phyloP scores from a whole-genome alignment of 805 yeast genomes.

The Candida tammaniensis region DNA sequence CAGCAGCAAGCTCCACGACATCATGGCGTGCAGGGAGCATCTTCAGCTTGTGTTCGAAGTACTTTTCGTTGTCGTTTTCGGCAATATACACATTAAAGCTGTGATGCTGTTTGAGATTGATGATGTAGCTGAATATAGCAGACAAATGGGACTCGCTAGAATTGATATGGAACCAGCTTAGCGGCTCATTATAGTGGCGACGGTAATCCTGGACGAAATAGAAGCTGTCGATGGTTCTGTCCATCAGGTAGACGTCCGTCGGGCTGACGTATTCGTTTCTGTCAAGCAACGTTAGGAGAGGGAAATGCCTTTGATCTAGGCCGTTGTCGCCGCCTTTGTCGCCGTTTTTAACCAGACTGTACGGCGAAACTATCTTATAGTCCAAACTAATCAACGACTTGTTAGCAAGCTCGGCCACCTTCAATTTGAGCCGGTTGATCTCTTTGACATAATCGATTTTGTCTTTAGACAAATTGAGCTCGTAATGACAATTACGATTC shows the following conservation, averaged over 20 bases:
- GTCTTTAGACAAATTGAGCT: conserved; percentile 2
- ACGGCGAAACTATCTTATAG: conserved; percentile 1
- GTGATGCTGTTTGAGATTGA: conserved; percentile 2
- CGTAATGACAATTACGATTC: conserved; percentile 14
- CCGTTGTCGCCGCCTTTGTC: no score
- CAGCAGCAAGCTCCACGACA: not conserved
- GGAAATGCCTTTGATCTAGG: not conserved
- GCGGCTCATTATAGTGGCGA: conserved; percentile 1
- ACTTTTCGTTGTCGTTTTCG: conserved; percentile 2
- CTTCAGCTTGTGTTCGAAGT: conserved; percentile 2
- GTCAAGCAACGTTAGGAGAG: no score
- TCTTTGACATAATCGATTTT: conserved; percentile 6
- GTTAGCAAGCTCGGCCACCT: not conserved
- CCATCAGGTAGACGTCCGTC: no score
- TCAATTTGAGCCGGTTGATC: conserved; percentile 1
- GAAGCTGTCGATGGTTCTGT: no score
- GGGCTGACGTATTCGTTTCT: no score
- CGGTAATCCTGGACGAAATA: not conserved
- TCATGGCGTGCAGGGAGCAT: not conserved
- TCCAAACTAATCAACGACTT: conserved; percentile 1
- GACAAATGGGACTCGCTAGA: not conserved
- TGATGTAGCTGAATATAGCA: conserved; percentile 1
- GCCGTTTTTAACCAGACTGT: no score
- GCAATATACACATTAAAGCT: conserved; percentile 3
- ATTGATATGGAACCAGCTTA: conserved; percentile 2